phyloP scores from a whole-genome alignment of 202 grass and related monocot species.

The Schoenoplectus tabernaemontani region DNA sequence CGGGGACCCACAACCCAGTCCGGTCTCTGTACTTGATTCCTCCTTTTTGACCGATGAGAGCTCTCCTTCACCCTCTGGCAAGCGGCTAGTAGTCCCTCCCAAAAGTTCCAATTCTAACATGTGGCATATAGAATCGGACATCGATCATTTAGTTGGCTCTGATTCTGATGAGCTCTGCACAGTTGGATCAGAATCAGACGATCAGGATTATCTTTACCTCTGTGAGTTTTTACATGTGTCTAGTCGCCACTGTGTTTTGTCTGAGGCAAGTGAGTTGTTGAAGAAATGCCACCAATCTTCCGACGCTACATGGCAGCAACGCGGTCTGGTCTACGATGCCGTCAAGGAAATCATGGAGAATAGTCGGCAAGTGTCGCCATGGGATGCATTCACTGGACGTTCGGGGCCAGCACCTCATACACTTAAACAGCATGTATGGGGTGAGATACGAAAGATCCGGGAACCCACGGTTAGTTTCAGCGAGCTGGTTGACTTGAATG shows the following conservation, averaged over 20 bases:
- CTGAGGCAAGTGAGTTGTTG: slow-evolving; percentile 27
- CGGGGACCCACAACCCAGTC: slow-evolving; percentile 62
- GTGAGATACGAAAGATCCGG: slow-evolving; percentile 30
- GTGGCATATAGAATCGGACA: background rate
- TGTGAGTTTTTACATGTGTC: slow-evolving; percentile 32
- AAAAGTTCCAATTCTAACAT: background rate
- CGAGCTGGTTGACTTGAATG: slow-evolving; percentile 33
- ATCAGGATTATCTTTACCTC: slow-evolving; percentile 47
- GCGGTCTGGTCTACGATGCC: slow-evolving; percentile 49
- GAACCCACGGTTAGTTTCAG: slow-evolving; percentile 20
- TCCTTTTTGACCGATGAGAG: slow-evolving; percentile 64
- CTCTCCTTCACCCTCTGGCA: slow-evolving; percentile 44
- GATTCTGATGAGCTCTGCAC: slow-evolving; percentile 37
- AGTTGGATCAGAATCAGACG: background rate
- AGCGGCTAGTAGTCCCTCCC: slow-evolving; percentile 28
- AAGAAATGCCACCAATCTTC: slow-evolving; percentile 26
- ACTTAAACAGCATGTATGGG: slow-evolving; percentile 40
- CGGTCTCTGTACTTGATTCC: slow-evolving; percentile 69
- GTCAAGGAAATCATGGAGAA: slow-evolving; percentile 51
- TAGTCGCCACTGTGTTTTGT: slow-evolving; percentile 12
- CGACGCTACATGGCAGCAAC: slow-evolving; percentile 36
- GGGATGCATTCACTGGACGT: slow-evolving; percentile 41
- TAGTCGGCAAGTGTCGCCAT: slow-evolving; percentile 36
- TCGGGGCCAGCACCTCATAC: background rate
- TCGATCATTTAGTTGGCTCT: slow-evolving; percentile 15